Evolutionary conservation across 108 stramenopile genomes (phyloP).

Genomic region (Hondaea fermentalgiana): DNA sequence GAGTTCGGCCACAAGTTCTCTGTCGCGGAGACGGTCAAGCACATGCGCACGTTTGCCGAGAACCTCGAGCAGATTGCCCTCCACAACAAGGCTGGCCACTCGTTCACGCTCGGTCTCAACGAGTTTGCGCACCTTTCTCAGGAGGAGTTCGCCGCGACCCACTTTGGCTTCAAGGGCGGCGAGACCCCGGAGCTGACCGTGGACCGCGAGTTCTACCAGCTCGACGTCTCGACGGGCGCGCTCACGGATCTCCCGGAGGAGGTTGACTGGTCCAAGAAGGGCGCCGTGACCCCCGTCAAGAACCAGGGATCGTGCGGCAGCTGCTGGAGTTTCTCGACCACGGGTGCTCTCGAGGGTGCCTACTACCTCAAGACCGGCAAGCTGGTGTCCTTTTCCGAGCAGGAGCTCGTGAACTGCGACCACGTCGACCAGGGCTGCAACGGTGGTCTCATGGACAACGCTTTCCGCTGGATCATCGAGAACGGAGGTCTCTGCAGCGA

Average conservation of each 20-base stretch:
- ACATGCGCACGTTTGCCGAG: constrained; percentile 26
- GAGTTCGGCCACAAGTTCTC: neutral
- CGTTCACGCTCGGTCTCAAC: constrained; percentile 76
- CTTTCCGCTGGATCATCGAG: constrained; percentile 72
- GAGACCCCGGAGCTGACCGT: neutral
- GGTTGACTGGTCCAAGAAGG: constrained; percentile 69
- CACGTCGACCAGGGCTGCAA: constrained; percentile 69
- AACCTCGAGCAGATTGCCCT: constrained; percentile 26
- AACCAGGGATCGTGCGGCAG: constrained; percentile 81
- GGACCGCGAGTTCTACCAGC: constrained; percentile 13
- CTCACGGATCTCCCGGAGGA: constrained; percentile 23
- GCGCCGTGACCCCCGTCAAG: constrained; percentile 75
- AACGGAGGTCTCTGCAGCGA: constrained; percentile 74
- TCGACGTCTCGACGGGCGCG: neutral
- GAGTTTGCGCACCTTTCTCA: constrained; percentile 72
- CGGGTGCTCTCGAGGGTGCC: constrained; percentile 83
- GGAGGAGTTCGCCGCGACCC: constrained; percentile 67
- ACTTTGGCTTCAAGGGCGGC: constrained; percentile 47
- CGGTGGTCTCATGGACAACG: constrained; percentile 91
- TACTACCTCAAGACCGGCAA: constrained; percentile 60
- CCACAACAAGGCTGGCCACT: constrained; percentile 58
- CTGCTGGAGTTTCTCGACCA: constrained; percentile 92
- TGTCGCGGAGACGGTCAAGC: neutral
- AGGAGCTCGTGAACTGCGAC: constrained; percentile 82
- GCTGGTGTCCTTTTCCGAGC: constrained; percentile 72